Evolutionary conservation across 2,329 filamentous ascomycete genomes (phyloP).

Genomic region (Dactylellina leptospora): DNA sequence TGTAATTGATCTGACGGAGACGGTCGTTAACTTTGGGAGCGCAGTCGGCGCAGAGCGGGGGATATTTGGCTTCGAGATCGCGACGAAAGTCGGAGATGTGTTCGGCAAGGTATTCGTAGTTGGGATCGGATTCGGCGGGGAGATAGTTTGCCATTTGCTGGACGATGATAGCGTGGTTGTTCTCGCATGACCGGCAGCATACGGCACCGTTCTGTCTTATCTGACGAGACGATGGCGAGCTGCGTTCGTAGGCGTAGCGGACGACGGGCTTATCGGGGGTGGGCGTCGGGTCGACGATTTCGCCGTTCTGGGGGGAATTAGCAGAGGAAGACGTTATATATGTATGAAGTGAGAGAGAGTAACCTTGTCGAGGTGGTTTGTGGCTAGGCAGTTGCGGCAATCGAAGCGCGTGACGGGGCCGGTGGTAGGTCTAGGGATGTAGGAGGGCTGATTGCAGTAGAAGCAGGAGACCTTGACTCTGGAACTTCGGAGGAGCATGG

Average conservation of each 20-base stretch:
- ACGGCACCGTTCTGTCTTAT: slow-evolving; percentile 61
- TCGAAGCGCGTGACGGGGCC: slow-evolving; percentile 72
- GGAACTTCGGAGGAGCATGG: slow-evolving; percentile 48
- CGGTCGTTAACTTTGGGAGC: slow-evolving; percentile 75
- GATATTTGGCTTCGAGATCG: slow-evolving; percentile 81
- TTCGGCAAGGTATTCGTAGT: slow-evolving; percentile 57
- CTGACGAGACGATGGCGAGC: slow-evolving; percentile 62
- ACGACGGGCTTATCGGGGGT: slow-evolving; percentile 65
- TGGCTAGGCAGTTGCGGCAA: slow-evolving; percentile 81
- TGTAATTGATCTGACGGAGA: slow-evolving; percentile 77
- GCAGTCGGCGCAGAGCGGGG: slow-evolving; percentile 85
- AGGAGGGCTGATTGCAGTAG: slow-evolving; percentile 75
- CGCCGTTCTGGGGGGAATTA: slow-evolving; percentile 69
- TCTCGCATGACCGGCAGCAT: slow-evolving; percentile 81
- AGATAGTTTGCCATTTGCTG: slow-evolving; percentile 82
- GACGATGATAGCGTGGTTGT: slow-evolving; percentile 86
- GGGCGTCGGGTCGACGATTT: slow-evolving; percentile 86
- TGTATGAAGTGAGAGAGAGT: slow-evolving; percentile 32
- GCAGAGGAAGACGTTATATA: slow-evolving; percentile 40
- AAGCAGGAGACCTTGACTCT: slow-evolving; percentile 72
- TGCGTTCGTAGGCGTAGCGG: slow-evolving; percentile 63
- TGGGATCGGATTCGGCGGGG: slow-evolving; percentile 68
- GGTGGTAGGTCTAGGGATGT: slow-evolving; percentile 69
- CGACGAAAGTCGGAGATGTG: slow-evolving; percentile 67
- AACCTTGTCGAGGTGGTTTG: slow-evolving; percentile 89